Percentiles rank a stretch among this genome's conserved stretches.
phyloP scores from a whole-genome alignment of 2,329 filamentous ascomycete species.

The Ophiostoma novo-ulmi region DNA sequence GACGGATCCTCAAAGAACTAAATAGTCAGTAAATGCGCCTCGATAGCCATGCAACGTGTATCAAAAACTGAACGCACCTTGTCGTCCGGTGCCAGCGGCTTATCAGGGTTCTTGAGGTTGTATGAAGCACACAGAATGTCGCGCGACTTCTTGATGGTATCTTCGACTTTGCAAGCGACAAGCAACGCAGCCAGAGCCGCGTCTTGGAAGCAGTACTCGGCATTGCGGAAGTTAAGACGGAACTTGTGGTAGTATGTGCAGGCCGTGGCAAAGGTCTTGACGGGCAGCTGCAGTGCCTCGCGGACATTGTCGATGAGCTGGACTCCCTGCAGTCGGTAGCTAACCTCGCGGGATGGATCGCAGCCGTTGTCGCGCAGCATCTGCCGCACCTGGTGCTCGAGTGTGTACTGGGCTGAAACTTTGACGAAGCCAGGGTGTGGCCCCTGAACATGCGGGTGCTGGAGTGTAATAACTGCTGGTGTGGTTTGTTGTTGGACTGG shows the following conservation, averaged over 20 bases:
- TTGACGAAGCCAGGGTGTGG: conserved; percentile 43
- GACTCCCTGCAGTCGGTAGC: conserved; percentile 75
- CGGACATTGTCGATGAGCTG: conserved; percentile 84
- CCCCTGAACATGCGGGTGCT: conserved; percentile 26
- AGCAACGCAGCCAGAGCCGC: conserved; percentile 84
- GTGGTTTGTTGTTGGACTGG: not conserved
- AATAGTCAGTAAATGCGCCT: not conserved
- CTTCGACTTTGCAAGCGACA: conserved; percentile 93
- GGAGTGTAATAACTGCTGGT: not conserved
- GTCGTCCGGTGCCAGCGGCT: conserved; percentile 72
- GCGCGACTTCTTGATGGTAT: conserved; percentile 92
- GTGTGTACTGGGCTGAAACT: conserved; percentile 64
- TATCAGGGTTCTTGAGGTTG: conserved; percentile 69
- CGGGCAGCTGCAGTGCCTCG: conserved; percentile 73
- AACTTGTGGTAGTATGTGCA: conserved; percentile 93
- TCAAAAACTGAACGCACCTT: conserved; percentile 46
- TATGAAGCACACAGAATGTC: conserved; percentile 89
- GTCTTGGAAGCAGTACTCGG: conserved; percentile 80
- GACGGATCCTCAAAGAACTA: conserved; percentile 65
- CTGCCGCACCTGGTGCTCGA: conserved; percentile 72
- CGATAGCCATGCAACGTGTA: not conserved
- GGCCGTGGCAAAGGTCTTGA: conserved; percentile 87
- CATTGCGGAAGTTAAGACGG: conserved; percentile 75
- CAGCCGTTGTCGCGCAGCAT: conserved; percentile 64
- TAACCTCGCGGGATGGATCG: conserved; percentile 74